Evolutionary conservation across 2,329 filamentous ascomycete genomes (phyloP).

Genomic region (Trichoderma aggressivum): DNA sequence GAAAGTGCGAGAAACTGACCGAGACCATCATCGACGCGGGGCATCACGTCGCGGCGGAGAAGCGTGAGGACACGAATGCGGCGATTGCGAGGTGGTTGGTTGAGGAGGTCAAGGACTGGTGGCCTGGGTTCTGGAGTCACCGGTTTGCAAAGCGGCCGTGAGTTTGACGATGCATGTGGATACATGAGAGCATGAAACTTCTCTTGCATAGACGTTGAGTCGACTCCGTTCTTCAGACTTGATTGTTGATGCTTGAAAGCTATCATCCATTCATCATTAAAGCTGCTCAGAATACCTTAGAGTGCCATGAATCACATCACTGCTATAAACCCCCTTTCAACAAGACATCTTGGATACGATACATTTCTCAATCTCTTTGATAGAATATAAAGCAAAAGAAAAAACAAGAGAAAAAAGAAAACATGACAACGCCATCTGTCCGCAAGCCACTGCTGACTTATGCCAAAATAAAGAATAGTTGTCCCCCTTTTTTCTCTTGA

Average conservation of each 20-base stretch:
- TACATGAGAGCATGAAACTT: background rate
- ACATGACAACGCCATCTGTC: background rate
- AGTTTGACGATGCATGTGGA: background rate
- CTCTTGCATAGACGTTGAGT: background rate
- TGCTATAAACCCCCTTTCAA: background rate
- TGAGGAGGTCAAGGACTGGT: constrained; percentile 21
- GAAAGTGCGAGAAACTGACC: constrained; percentile 37
- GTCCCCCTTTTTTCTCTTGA: background rate
- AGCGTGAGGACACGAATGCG: constrained; percentile 22
- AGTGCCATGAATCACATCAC: background rate
- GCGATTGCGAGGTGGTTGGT: constrained; percentile 26
- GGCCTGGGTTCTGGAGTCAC: background rate
- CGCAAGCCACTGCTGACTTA: background rate
- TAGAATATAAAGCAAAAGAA: background rate
- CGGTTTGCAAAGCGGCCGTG: background rate
- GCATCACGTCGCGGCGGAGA: constrained; percentile 21
- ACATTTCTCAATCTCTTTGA: background rate
- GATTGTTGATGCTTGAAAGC: background rate
- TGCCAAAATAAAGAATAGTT: background rate
- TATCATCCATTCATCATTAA: background rate
- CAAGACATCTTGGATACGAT: background rate
- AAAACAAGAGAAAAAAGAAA: background rate
- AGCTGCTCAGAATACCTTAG: background rate
- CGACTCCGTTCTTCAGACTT: background rate
- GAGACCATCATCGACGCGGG: constrained; percentile 29